Evolutionary conservation across 345 rosid species (phyloP).

Genomic region (Luvunga scandens): DNA sequence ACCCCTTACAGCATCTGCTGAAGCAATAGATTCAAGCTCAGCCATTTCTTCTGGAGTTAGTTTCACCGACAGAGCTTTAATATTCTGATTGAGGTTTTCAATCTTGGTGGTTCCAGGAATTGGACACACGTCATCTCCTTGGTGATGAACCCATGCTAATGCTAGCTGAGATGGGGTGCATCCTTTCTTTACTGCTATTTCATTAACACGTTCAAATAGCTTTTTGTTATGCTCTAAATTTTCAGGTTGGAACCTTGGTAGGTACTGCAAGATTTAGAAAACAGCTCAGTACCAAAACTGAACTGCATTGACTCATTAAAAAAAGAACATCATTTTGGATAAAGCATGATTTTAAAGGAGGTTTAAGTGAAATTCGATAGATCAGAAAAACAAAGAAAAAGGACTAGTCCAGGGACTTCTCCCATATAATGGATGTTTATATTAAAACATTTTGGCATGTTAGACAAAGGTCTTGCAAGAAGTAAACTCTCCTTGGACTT

Average conservation of each 20-base stretch:
- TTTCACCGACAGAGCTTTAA: conserved; percentile 22
- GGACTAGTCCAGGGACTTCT: background rate
- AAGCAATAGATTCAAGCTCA: conserved; percentile 29
- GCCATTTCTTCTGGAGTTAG: conserved; percentile 21
- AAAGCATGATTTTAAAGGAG: background rate
- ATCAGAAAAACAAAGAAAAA: background rate
- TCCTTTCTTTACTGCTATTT: conserved; percentile 43
- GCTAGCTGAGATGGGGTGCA: conserved; percentile 67
- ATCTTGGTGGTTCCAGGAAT: conserved; percentile 66
- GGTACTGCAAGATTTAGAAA: conserved; percentile 24
- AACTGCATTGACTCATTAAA: background rate
- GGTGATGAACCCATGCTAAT: conserved; percentile 67
- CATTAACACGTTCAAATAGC: conserved; percentile 42
- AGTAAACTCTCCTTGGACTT: background rate
- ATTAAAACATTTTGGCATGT: background rate
- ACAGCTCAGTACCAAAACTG: background rate
- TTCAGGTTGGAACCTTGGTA: conserved; percentile 63
- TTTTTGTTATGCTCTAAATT: conserved; percentile 47
- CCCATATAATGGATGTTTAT: background rate
- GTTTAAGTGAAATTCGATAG: too few relatives aligned
- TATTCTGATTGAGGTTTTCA: conserved; percentile 37
- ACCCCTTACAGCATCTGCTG: conserved; percentile 16
- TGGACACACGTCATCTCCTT: conserved; percentile 63
- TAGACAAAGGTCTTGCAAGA: background rate
- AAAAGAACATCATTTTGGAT: background rate